Conservation (phyloP, 2,329 filamentous ascomycete genomes). For the Teratosphaeria epicoccoides region DNA sequence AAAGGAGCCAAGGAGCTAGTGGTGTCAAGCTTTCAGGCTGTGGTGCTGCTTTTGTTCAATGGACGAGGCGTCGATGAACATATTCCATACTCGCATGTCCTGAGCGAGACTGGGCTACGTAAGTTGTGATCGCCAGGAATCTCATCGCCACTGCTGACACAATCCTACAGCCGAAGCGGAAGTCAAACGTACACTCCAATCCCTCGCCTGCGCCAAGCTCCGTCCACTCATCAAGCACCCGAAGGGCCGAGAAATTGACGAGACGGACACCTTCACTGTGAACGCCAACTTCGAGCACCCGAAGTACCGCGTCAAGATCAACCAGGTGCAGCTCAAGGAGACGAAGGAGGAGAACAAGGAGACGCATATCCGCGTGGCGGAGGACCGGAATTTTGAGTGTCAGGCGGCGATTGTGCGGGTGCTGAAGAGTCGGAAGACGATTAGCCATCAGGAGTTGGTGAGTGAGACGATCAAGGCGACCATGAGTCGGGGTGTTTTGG, state of each 20-base stretch:
- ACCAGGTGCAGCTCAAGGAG: slow-evolving; percentile 95
- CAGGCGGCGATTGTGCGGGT: slow-evolving; percentile 95
- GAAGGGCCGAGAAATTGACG: slow-evolving; percentile 62
- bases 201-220: slow-evolving; percentile 80
- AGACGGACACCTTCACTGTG: slow-evolving; percentile 73
- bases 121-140: slow-evolving; percentile 24
- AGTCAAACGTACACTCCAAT: slow-evolving; percentile 83
- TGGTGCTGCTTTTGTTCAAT: slow-evolving; percentile 87
- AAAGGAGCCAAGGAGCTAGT: slow-evolving; percentile 77
- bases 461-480: slow-evolving; percentile 89
- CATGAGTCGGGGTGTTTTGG: slow-evolving; percentile 72
- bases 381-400: slow-evolving; percentile 88
- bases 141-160: slow-evolving; percentile 18
- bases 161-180: slow-evolving; percentile 53
- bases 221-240: slow-evolving; percentile 78
- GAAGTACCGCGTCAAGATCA: slow-evolving; percentile 92
- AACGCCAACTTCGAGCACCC: slow-evolving; percentile 67
- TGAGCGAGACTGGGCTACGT: slow-evolving; percentile 62
- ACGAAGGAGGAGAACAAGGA: slow-evolving; percentile 90
- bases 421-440: slow-evolving; percentile 86
- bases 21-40: slow-evolving; percentile 84
- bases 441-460: slow-evolving; percentile 77
- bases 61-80: slow-evolving; percentile 50
- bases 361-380: slow-evolving; percentile 79
- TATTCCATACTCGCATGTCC: slow-evolving; percentile 66